These are phyloP conservation scores for Globisporangium polare DNA, from an alignment of 352 stramenopile species.

Conservation along the genomic window DNA sequence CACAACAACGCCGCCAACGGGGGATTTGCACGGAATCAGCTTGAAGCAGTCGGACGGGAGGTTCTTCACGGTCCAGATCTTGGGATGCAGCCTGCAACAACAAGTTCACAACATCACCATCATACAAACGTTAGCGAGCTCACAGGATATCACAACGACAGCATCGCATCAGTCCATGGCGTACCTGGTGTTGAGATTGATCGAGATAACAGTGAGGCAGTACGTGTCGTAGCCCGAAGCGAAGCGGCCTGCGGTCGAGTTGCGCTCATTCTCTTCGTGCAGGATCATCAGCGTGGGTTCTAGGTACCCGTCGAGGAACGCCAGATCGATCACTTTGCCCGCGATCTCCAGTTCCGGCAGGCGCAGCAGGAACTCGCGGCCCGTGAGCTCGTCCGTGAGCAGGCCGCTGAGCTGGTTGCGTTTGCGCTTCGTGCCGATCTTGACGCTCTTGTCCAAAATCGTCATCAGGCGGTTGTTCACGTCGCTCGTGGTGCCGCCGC, in stretches of 20 bases:
- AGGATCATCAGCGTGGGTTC: conserved; percentile 85
- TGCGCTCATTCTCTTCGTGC: conserved; percentile 81
- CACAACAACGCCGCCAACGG: conserved; percentile 71
- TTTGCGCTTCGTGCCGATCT: conserved; percentile 70
- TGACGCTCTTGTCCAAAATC: conserved; percentile 79
- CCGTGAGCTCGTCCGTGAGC: conserved; percentile 66
- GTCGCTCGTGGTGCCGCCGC: conserved; percentile 49
- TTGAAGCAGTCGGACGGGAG: conserved; percentile 76
- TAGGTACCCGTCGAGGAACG: conserved; percentile 82
- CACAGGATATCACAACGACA: not conserved
- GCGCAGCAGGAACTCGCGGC: conserved; percentile 70
- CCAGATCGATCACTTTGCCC: conserved; percentile 75
- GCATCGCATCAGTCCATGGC: conserved; percentile 10
- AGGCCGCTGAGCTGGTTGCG: conserved; percentile 63
- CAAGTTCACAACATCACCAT: not conserved
- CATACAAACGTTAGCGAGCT: not conserved
- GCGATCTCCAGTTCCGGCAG: conserved; percentile 73
- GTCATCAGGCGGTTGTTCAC: conserved; percentile 58
- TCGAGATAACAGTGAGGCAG: conserved; percentile 83
- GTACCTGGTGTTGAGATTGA: conserved; percentile 82
- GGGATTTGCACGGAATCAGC: conserved; percentile 65
- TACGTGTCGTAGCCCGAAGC: conserved; percentile 75
- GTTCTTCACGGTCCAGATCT: conserved; percentile 85
- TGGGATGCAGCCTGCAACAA: conserved; percentile 54
- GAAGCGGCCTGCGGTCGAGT: conserved; percentile 61